Base-by-base conservation (phyloP, 495 filamentous ascomycete species). In the Penicillium riverlandense region DNA sequence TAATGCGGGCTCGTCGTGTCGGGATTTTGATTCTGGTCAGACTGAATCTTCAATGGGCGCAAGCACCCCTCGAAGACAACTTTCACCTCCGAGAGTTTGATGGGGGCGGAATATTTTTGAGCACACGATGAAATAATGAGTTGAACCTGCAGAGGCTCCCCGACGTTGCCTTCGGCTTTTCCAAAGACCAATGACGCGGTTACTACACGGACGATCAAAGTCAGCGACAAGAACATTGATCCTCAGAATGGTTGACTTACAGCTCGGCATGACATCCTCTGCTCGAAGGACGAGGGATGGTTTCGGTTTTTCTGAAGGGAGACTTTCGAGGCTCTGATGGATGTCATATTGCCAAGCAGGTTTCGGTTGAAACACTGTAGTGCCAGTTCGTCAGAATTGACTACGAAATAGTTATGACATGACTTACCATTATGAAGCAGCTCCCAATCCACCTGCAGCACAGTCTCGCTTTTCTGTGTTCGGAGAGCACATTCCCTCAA, bases 381-480 rank as follows among this genome's bases (percentile, higher is more conserved):
- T 13, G 22, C 22, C 22, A 35, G 37, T 38, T 43, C 45, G 32
- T 57, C 36, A 48, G 43, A 32, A 49, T 13, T 14, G 6, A 30
- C 35, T 16, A 11, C 35, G 27, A 32, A 13, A 27, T 6, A 38
- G 13, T 16, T 22, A 35, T 16, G 28, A 8, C 4, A 11, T 34
- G 11, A 37, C 84, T 61, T 60, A 90, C 85, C 67, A 46, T 65
- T 70, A 52, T 81, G 82, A 47, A 87, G 65, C 29, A 96, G 71
- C 57, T 96, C 91, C 80, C 90, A 91, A 41, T 88, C 83, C n/a
- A 91, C 82, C 31, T 78, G 75, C 27, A 96, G 57, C 8, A 90
- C 65, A 11, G 79, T 75, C 34, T 83, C 81, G 10, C 71, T 71
- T 50, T 89, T 79, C 10, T 80, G 76, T 10, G 73, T 59, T 40